These are phyloP conservation scores for Paraglomus brasilianum DNA, from an alignment of 192 early-diverging fungal genomes.

Conservation along the genomic window DNA sequence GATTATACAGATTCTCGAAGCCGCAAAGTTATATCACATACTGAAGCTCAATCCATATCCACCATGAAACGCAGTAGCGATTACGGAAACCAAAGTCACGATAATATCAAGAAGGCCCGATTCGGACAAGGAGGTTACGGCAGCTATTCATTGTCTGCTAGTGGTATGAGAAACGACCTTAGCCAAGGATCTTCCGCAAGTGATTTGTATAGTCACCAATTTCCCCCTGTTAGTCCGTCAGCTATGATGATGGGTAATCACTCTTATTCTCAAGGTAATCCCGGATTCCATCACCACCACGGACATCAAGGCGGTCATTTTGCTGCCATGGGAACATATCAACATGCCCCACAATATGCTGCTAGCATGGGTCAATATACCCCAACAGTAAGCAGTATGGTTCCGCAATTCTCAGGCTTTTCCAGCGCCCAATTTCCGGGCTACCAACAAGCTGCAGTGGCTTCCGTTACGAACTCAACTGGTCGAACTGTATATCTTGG, in stretches of 20 bases:
- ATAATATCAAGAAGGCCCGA: constrained; percentile 59
- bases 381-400: constrained; percentile 31
- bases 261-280: constrained; percentile 29
- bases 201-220: constrained; percentile 28
- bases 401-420: constrained; percentile 30
- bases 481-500: constrained; percentile 83
- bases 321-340: constrained; percentile 36
- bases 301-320: constrained; percentile 25
- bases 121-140: constrained; percentile 49
- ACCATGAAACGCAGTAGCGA: constrained; percentile 63
- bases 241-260: constrained; percentile 43
- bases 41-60: constrained; percentile 5
- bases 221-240: constrained; percentile 34
- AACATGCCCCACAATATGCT: constrained; percentile 28
- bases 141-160: constrained; percentile 19
- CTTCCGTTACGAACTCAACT: constrained; percentile 41
- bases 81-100: constrained; percentile 50
- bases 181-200: constrained; percentile 18
- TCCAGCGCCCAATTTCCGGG: constrained; percentile 22
- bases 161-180: constrained; percentile 28
- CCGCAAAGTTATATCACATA: constrained; percentile 6
- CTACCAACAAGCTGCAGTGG: constrained; percentile 35
- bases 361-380: constrained; percentile 33
- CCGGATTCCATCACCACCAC: constrained; percentile 30
- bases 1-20: constrained; percentile 16